phyloP scores from a whole-genome alignment of 1,139 yeast species.

The Saccharomycopsis crataegensis region DNA sequence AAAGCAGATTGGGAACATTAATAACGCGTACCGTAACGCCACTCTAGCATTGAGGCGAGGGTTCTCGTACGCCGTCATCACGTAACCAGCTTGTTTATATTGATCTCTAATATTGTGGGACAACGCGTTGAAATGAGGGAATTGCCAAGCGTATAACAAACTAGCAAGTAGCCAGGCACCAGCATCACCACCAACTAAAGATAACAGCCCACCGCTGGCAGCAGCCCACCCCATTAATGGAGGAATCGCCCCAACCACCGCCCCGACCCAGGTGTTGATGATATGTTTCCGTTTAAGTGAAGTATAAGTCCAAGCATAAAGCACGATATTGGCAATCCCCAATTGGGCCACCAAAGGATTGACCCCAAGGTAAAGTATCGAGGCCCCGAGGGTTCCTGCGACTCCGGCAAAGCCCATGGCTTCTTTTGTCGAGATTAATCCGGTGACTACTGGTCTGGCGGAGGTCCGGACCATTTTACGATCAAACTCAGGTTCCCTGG shows the following conservation, averaged over 20 bases:
- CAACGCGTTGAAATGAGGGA: slow-evolving; percentile 92
- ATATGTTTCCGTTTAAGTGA: slow-evolving; percentile 81
- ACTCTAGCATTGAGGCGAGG: slow-evolving; percentile 92
- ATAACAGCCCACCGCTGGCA: slow-evolving; percentile 64
- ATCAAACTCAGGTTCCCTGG: slow-evolving; percentile 88
- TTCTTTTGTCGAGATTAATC: slow-evolving; percentile 63
- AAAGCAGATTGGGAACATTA: slow-evolving; percentile 89
- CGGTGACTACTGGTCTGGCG: slow-evolving; percentile 85
- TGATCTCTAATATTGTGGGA: slow-evolving; percentile 85
- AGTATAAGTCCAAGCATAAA: slow-evolving; percentile 88
- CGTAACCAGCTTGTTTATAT: slow-evolving; percentile 87
- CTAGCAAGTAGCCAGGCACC: slow-evolving; percentile 96
- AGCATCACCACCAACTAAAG: slow-evolving; percentile 38
- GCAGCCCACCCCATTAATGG: slow-evolving; percentile 99
- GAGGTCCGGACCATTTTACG: slow-evolving; percentile 83
- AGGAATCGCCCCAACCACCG: slow-evolving; percentile 95
- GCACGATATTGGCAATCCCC: slow-evolving; percentile 69
- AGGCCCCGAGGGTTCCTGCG: slow-evolving; percentile 65
- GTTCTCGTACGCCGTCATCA: slow-evolving; percentile 92
- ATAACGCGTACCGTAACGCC: slow-evolving; percentile 75
- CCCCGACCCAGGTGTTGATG: slow-evolving; percentile 96
- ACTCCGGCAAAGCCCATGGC: slow-evolving; percentile 75
- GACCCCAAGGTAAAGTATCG: slow-evolving; percentile 69
- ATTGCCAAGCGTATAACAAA: slow-evolving; percentile 93
- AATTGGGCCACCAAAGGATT: slow-evolving; percentile 76